These are phyloP conservation scores for Arthrobotrys pseudoclavata DNA, from an alignment of 2,329 filamentous ascomycete species.

Conservation along the genomic window DNA sequence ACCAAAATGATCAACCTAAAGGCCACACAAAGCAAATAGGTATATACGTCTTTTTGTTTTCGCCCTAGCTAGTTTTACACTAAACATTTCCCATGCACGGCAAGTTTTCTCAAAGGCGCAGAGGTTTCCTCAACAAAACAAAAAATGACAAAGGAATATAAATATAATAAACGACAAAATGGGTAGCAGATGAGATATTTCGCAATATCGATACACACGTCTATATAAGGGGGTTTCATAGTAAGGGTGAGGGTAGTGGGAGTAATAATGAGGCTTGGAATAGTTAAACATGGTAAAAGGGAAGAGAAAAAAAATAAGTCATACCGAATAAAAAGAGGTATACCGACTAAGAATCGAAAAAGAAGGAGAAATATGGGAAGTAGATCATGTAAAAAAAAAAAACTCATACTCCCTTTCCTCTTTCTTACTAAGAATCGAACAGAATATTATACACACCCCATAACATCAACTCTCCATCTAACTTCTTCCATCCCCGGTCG, in stretches of 20 bases:
- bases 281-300: conserved; percentile 24
- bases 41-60: conserved; percentile 27
- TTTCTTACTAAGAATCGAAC: conserved; percentile 22
- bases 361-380: neutral
- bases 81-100: conserved; percentile 28
- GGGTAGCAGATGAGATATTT: conserved; percentile 12
- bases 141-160: neutral
- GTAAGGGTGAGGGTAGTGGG: neutral
- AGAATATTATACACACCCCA: conserved; percentile 46
- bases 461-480: conserved; percentile 54
- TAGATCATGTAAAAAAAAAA: conserved; percentile 14
- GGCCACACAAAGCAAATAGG: conserved; percentile 10
- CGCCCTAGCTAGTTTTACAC: conserved; percentile 37
- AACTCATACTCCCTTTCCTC: conserved; percentile 19
- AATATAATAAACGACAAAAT: neutral
- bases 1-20: conserved; percentile 21
- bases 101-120: conserved; percentile 8
- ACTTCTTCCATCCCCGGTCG: conserved; percentile 52
- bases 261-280: conserved; percentile 8
- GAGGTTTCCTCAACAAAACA: neutral
- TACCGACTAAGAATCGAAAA: conserved; percentile 23
- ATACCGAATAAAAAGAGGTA: conserved; percentile 35
- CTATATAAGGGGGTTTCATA: conserved; percentile 18
- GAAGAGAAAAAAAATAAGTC: conserved; percentile 30
- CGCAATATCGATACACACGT: conserved; percentile 34